Evolutionary conservation across 176 grass and related monocot species (phyloP).

Genomic region (Chloris gayana): DNA sequence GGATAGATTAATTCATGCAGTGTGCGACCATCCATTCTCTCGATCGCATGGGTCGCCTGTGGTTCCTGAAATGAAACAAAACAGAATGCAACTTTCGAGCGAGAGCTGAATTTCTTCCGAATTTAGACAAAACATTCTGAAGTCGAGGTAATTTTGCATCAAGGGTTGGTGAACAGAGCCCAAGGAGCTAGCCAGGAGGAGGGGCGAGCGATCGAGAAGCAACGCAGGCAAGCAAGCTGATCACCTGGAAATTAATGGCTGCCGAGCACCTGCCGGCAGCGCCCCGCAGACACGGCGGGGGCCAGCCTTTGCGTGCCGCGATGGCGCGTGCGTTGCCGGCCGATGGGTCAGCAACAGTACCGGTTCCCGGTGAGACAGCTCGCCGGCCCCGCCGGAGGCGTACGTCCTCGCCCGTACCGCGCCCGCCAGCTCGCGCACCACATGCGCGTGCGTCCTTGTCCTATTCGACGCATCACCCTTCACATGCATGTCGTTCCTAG

Average conservation of each 20-base stretch:
- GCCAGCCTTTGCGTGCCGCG: slow-evolving; percentile 43
- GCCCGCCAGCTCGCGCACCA: neutral
- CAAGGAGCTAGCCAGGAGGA: neutral
- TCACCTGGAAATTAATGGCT: neutral
- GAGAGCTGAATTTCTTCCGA: neutral
- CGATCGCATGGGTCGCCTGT: neutral
- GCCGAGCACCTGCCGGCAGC: slow-evolving; percentile 2
- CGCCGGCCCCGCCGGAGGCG: neutral
- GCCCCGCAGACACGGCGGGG: slow-evolving; percentile 38
- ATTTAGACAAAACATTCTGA: neutral
- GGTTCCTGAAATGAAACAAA: neutral
- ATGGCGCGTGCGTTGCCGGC: slow-evolving; percentile 31
- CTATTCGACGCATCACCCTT: neutral
- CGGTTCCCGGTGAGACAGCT: slow-evolving; percentile 25
- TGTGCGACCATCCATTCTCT: neutral
- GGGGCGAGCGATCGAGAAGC: neutral
- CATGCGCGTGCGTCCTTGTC: neutral
- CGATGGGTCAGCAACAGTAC: slow-evolving; percentile 34
- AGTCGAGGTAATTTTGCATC: neutral
- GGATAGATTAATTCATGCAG: neutral
- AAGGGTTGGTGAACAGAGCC: neutral
- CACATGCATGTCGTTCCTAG: neutral
- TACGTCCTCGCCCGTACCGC: slow-evolving; percentile 25
- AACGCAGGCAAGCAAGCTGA: neutral
- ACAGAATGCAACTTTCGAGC: neutral